Percentiles rank a stretch among this genome's conserved stretches.
phyloP scores from a whole-genome alignment of 2,329 filamentous ascomycete species.

The Talaromyces marneffei region DNA sequence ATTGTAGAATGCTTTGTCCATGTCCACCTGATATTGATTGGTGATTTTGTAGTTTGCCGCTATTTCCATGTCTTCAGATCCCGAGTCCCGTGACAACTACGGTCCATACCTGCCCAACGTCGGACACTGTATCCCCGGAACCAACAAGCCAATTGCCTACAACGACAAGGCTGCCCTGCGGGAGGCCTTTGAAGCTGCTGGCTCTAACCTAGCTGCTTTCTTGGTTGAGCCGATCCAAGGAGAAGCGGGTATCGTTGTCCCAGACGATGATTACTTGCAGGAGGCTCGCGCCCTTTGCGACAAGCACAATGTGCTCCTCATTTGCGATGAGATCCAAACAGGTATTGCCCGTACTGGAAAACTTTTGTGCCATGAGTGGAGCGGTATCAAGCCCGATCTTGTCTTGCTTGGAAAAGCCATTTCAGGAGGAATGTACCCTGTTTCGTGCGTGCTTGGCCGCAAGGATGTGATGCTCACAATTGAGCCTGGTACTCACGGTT shows the following conservation, averaged over 20 bases:
- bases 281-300: conserved; percentile 80
- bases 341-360: conserved; percentile 92
- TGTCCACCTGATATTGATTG: not conserved
- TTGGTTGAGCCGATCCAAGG: conserved; percentile 96
- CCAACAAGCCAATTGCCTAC: conserved; percentile 73
- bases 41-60: conserved; percentile 67
- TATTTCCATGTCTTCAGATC: conserved; percentile 90
- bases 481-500: conserved; percentile 94
- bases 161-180: conserved; percentile 79
- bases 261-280: conserved; percentile 78
- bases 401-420: conserved; percentile 96
- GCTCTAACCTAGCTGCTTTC: conserved; percentile 82
- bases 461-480: conserved; percentile 93
- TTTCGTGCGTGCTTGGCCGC: conserved; percentile 80
- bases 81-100: conserved; percentile 94
- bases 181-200: conserved; percentile 70
- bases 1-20: not conserved
- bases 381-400: conserved; percentile 89
- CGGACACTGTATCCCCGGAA: conserved; percentile 69
- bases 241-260: conserved; percentile 93
- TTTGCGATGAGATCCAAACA: conserved; percentile 98
- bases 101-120: conserved; percentile 90
- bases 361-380: conserved; percentile 92
- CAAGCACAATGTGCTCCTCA: conserved; percentile 90
- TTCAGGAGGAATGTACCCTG: conserved; percentile 98